A percentile compares a stretch with the other conserved stretches of the same genome.
phyloP scores from a whole-genome alignment of 257 asterid genomes.

The Plantago elongata region DNA sequence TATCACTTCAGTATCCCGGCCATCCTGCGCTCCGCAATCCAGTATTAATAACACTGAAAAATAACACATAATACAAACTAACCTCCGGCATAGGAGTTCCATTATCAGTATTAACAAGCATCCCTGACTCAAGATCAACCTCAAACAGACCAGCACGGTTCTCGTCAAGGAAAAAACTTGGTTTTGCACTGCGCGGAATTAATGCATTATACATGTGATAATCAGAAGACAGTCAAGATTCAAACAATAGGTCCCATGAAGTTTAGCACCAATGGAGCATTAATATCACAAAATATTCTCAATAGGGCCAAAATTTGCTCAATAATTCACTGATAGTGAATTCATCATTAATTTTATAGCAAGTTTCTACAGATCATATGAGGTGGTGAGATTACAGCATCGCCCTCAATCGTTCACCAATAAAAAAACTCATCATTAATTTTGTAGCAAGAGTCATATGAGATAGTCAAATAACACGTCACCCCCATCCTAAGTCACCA shows the following conservation, averaged over 20 bases:
- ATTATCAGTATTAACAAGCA: slow-evolving; percentile 91
- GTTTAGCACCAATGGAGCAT: slow-evolving; percentile 11
- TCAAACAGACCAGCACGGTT: slow-evolving; percentile 78
- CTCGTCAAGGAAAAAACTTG: slow-evolving; percentile 92
- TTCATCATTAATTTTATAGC: no score
- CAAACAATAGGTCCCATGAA: slow-evolving; percentile 16
- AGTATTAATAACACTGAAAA: no score
- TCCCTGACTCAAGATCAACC: slow-evolving; percentile 81
- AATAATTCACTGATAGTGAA: no score
- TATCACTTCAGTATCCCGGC: no score
- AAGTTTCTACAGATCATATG: neutral
- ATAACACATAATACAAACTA: slow-evolving; percentile 22
- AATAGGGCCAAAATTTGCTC: slow-evolving; percentile 1
- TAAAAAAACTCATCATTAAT: no score
- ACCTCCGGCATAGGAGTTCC: slow-evolving; percentile 99
- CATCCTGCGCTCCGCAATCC: no score
- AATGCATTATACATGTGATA: slow-evolving; percentile 5
- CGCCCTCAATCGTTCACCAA: neutral
- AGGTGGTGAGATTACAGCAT: slow-evolving; percentile 1
- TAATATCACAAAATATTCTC: slow-evolving; percentile 4
- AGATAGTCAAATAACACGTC: no score
- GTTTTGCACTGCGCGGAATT: slow-evolving; percentile 72
- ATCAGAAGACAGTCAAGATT: slow-evolving; percentile 21
- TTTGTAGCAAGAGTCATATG: no score
- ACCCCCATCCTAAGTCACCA: no score